Percentiles rank a stretch among this genome's conserved stretches.
Conservation (phyloP, 2,329 filamentous ascomycete species). For the Ramularia collo-cygni region DNA sequence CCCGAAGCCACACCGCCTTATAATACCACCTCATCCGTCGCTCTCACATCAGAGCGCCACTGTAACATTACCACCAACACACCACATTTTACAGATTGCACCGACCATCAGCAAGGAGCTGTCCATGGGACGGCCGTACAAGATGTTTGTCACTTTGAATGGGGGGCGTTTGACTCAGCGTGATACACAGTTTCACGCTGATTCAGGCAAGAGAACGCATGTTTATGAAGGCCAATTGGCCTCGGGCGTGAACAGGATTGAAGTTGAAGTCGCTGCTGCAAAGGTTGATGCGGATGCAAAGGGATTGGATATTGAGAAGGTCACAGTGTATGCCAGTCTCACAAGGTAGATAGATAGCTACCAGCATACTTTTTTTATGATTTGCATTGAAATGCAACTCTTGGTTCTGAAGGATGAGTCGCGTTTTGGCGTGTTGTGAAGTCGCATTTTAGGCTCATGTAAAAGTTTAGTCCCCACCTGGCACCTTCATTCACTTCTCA, state of each 20-base stretch:
- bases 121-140: slow-evolving; percentile 64
- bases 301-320: slow-evolving; percentile 64
- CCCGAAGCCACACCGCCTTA: slow-evolving; percentile 52
- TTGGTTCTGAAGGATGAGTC: too few species aligned
- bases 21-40: slow-evolving; percentile 58
- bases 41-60: slow-evolving; percentile 66
- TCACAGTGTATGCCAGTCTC: slow-evolving; percentile 69
- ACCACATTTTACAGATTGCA: slow-evolving; percentile 65
- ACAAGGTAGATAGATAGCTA: slow-evolving; percentile 33
- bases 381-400: too few species aligned
- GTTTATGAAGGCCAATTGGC: slow-evolving; percentile 68
- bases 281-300: slow-evolving; percentile 25
- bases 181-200: slow-evolving; percentile 39
- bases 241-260: slow-evolving; percentile 68
- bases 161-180: slow-evolving; percentile 50
- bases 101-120: slow-evolving; percentile 53
- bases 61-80: slow-evolving; percentile 59
- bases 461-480: too few species aligned
- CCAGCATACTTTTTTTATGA: slow-evolving; percentile 9
- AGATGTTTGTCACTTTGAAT: slow-evolving; percentile 67
- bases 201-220: slow-evolving; percentile 45
- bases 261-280: slow-evolving; percentile 59
- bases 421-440: too few species aligned
- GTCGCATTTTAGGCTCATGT: too few species aligned
- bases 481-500: too few species aligned